Conservation (phyloP, 441 rosid species). For the Euphorbia celastroides region DNA sequence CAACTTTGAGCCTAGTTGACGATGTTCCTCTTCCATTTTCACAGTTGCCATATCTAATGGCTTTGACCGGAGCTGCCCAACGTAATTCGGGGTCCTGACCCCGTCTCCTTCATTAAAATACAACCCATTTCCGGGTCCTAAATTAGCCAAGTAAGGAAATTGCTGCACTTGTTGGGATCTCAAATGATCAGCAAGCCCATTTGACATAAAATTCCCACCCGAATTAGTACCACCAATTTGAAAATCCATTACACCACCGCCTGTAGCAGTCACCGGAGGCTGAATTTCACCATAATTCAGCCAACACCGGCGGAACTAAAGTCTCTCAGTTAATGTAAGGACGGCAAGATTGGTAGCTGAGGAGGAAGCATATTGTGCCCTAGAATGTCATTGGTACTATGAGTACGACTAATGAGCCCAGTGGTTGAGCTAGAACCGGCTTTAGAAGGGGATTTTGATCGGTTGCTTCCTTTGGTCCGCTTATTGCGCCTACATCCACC, state of each 20-base stretch:
- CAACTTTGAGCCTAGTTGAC: conserved; percentile 31
- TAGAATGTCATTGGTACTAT: conserved; percentile 27
- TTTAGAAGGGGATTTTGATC: conserved; percentile 40
- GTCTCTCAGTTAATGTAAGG: conserved; percentile 43
- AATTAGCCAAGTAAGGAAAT: conserved; percentile 42
- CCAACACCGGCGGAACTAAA: conserved; percentile 36
- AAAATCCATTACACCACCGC: conserved; percentile 24
- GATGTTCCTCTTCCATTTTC: conserved; percentile 59
- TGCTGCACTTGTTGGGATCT: conserved; percentile 47
- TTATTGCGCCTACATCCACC: conserved; percentile 89
- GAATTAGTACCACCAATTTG: conserved; percentile 27
- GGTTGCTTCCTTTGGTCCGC: conserved; percentile 55
- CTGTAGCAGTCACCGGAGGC: conserved; percentile 17
- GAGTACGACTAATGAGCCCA: conserved; percentile 29
- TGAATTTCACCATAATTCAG: conserved; percentile 38
- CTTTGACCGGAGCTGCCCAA: conserved; percentile 30
- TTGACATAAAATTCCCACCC: conserved; percentile 26
- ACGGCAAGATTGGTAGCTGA: conserved; percentile 44
- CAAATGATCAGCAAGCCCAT: conserved; percentile 57
- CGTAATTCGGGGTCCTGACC: conserved; percentile 24
- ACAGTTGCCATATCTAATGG: conserved; percentile 40
- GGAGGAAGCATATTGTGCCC: conserved; percentile 35
- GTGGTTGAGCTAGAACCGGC: conserved; percentile 29
- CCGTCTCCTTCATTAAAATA: conserved; percentile 48
- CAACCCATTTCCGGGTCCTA: conserved; percentile 36